Base-by-base conservation (phyloP, 2,329 filamentous ascomycete genomes). In the Aspergillus fijiensis region DNA sequence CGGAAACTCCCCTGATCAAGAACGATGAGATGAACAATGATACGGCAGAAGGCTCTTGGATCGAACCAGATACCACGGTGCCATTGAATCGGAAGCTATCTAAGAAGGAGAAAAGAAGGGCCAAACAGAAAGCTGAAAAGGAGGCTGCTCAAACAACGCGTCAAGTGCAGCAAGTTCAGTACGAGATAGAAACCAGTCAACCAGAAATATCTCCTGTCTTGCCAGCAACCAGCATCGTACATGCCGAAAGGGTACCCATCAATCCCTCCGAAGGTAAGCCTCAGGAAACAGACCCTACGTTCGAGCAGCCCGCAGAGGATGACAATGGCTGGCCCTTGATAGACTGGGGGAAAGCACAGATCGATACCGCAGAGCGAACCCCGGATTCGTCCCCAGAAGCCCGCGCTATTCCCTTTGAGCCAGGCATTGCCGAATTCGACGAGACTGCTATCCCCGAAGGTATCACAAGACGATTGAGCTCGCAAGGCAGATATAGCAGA, bases 21-120 rank as follows among this genome's bases (percentile, higher is more conserved):
- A 16, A 55, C n/a, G 53, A n/a, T 23, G 11, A 63, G 16, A 49
- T 57, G 21, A 52, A 39, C 10, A 63, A 68, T 4, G 64, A 70
- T 5, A 29, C 51, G 35, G 48, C 60, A 54, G 62, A 56, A 55
- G 50, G 49, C 29, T 42, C 51, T 59, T 14, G 58, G 51, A 21
- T 55, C 2, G 51, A 60, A 39, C 50, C 61, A 7, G 61, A 59
- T 25, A 19, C 56, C 10, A 50, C 53, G 12, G 60, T 59, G 7
- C 42, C 66, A 12, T 23, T 65, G 33, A 62, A 64, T 35, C 64
- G 65, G 65, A 72, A 74, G 55, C 55, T 67, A 11, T 72, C 70
- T 51, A 77, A 77, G 64, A 78, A 77, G 58, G 69, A 76, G 67
- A 72, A 78, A 59, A 69, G 58, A 54, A 74, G 69, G 57, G 68